These are phyloP conservation scores for Puccinia coronata DNA, from an alignment of 1,284 basidiomycete genomes.

Conservation along the genomic window DNA sequence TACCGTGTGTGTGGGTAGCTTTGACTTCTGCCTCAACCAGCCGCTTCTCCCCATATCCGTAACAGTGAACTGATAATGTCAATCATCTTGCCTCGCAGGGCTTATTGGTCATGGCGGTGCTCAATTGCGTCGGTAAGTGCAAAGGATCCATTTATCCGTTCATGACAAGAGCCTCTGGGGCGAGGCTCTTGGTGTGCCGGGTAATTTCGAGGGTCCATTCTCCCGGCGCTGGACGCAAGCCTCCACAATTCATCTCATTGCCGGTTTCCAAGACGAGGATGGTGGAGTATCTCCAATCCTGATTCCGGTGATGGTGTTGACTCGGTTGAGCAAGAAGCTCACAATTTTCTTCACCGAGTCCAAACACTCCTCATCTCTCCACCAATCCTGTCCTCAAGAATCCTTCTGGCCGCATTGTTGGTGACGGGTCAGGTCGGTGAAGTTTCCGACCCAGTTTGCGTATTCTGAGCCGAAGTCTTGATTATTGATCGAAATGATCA, in stretches of 20 bases:
- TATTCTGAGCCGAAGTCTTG: slow-evolving; percentile 50
- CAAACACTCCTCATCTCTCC: slow-evolving; percentile 46
- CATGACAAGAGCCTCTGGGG: slow-evolving; percentile 56
- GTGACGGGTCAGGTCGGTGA: slow-evolving; percentile 46
- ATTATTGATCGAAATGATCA: slow-evolving; percentile 48
- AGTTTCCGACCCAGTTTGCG: slow-evolving; percentile 49
- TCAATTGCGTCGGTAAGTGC: slow-evolving; percentile 54
- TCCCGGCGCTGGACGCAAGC: slow-evolving; percentile 54
- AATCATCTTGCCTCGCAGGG: slow-evolving; percentile 53
- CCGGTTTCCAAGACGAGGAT: slow-evolving; percentile 57
- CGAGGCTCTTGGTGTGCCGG: slow-evolving; percentile 55
- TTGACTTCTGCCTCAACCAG: slow-evolving; percentile 54
- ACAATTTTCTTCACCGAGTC: slow-evolving; percentile 50
- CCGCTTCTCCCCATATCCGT: slow-evolving; percentile 54
- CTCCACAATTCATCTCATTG: slow-evolving; percentile 50
- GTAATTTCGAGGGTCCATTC: slow-evolving; percentile 54
- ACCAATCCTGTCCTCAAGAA: slow-evolving; percentile 27
- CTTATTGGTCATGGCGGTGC: slow-evolving; percentile 53
- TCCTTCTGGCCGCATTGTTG: slow-evolving; percentile 23
- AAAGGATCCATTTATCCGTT: slow-evolving; percentile 57
- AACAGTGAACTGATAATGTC: slow-evolving; percentile 56
- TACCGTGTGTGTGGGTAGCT: slow-evolving; percentile 52
- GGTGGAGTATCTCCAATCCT: slow-evolving; percentile 56
- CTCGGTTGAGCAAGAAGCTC: slow-evolving; percentile 49
- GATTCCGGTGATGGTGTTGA: slow-evolving; percentile 56